Base-by-base conservation (phyloP, 2,329 filamentous ascomycete genomes). In the Ceratocystis variospora region DNA sequence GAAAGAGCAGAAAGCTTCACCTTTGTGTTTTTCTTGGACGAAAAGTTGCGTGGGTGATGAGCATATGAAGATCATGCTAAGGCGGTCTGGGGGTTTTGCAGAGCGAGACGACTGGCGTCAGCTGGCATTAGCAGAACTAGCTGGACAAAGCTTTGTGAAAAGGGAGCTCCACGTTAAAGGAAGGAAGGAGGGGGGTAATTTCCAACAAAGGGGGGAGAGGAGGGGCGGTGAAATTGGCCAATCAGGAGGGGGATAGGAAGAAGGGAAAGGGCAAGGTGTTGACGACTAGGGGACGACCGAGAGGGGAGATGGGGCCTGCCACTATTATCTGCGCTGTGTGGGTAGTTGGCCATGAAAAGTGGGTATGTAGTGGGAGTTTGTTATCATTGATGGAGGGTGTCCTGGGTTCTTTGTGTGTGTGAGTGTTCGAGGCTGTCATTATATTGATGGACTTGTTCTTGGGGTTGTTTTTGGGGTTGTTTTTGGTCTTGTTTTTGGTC, bases 11-110 rank as follows among this genome's bases (percentile, higher is more conserved):
- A 45, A 37, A 25, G 59, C 41, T 48, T 62, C 22, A 48, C 22
- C 46, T 48, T 62, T n/a, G 15, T 28, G 28, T 31, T 55, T 55
- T 70, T 66, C 66, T 63, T 17, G 17, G 46, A 22, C 46, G n/a
- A 37, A 41, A 41, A 15, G 12, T 4, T 41, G 37, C 37, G 37
- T 41, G 37, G 37, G 46, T 50, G 46, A 50, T 50, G 12, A 50
- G 22, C 46, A 50, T 50, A 50, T 19, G 46, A 50, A 22, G 46
- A 50, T 50, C 46, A 22, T 50, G 46, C 46, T 50, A 50, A 50
- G 46, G 46, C 46, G 46, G 46, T 50, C 46, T 50, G 46, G 46
- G 37, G 37, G 3, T 41, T 12, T 1, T 41, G 37, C 3, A 41
- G 37, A 19, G n/a, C 1, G 6, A 0, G 46, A 12, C 46, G 4